These are phyloP conservation scores for Colletotrichum liriopes DNA, from an alignment of 2,329 filamentous ascomycete genomes.

Conservation along the genomic window DNA sequence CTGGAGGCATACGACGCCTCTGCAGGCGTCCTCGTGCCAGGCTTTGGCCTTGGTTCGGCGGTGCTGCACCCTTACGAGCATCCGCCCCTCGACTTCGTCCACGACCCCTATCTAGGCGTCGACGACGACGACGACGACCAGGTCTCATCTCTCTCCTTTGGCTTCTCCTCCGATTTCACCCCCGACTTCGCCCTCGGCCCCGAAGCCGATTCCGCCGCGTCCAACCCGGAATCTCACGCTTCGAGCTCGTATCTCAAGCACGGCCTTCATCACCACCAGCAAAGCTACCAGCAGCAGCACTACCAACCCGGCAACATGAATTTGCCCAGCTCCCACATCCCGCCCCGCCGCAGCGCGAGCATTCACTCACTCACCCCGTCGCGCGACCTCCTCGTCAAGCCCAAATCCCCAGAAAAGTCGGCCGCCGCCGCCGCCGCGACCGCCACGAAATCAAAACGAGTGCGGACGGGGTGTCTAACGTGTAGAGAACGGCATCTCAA, in stretches of 20 bases:
- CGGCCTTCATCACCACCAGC: conserved; percentile 49
- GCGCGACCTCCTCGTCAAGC: conserved; percentile 38
- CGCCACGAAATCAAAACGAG: conserved; percentile 81
- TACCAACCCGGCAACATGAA: conserved; percentile 48
- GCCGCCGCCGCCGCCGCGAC: conserved; percentile 41
- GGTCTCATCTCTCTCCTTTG: conserved; percentile 46
- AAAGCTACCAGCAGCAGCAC: conserved; percentile 42
- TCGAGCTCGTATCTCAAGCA: conserved; percentile 36
- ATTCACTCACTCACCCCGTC: conserved; percentile 41
- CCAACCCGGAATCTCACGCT: conserved; percentile 11
- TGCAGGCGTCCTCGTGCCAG: conserved; percentile 53
- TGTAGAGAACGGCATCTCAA: conserved; percentile 92
- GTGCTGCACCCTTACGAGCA: conserved; percentile 47
- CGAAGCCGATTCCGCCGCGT: conserved; percentile 16
- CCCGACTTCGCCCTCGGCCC: conserved; percentile 26
- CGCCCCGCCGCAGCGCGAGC: conserved; percentile 42
- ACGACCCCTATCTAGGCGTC: conserved; percentile 32
- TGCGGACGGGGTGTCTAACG: conserved; percentile 91
- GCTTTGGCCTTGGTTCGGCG: conserved; percentile 52
- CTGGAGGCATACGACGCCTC: conserved; percentile 55
- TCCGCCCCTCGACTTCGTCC: conserved; percentile 37
- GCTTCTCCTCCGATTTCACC: conserved; percentile 43
- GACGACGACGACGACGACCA: conserved; percentile 38
- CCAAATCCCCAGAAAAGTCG: conserved; percentile 37
- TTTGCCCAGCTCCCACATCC: conserved; percentile 44